phyloP scores from a whole-genome alignment of 129 eudicot species.

The Silybum marianum region DNA sequence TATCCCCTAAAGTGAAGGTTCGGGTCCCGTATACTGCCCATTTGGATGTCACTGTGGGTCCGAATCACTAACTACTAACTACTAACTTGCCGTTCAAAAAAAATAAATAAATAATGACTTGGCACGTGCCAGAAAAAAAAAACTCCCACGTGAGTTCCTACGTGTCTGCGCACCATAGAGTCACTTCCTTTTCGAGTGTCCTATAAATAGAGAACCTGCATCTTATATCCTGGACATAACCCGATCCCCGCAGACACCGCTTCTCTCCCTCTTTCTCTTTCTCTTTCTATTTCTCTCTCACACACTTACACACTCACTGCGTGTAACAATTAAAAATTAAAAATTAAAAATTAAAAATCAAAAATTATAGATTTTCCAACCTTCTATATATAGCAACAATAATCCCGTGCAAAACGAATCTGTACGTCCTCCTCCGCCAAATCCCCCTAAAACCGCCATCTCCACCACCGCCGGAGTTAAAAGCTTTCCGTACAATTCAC shows the following conservation, averaged over 20 bases:
- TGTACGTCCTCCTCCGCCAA: constrained; percentile 7
- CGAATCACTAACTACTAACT: no score
- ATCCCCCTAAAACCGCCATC: constrained; percentile 4
- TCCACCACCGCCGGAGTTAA: background rate
- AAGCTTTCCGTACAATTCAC: constrained; percentile 7
- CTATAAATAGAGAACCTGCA: constrained; percentile 66
- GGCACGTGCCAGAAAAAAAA: constrained; percentile 41
- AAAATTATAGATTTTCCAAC: constrained; percentile 8
- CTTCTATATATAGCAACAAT: constrained; percentile 13
- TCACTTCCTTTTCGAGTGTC: constrained; percentile 26
- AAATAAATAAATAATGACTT: no score
- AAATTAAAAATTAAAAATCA: background rate
- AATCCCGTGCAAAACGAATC: constrained; percentile 13
- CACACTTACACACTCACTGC: constrained; percentile 15
- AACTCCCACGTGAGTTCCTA: constrained; percentile 40
- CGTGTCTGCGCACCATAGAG: background rate
- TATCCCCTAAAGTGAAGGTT: no score
- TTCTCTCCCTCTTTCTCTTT: background rate
- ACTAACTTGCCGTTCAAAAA: no score
- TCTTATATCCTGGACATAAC: constrained; percentile 47
- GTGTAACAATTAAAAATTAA: background rate
- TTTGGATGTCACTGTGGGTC: no score
- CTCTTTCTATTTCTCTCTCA: constrained; percentile 4
- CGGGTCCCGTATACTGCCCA: no score
- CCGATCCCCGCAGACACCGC: constrained; percentile 4